Percentiles rank a stretch among this genome's conserved stretches.
phyloP scores from a whole-genome alignment of 177 flowering plant genomes.

The Vitis hybrid region DNA sequence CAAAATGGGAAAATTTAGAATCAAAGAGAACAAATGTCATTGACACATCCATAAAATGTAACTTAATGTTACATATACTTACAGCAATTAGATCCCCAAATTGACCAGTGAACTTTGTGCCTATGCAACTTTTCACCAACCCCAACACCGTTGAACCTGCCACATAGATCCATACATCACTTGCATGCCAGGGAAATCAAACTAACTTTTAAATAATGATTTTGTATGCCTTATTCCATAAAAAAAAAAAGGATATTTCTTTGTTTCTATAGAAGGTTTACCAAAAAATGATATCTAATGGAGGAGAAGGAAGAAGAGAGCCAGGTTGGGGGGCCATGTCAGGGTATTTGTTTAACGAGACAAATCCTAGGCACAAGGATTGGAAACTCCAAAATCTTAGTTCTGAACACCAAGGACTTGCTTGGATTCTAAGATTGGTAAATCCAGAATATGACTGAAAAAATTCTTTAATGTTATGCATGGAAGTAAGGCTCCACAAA shows the following conservation, averaged over 20 bases:
- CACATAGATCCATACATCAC: constrained; percentile 3
- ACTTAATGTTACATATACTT: constrained; percentile 23
- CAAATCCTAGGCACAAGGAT: too few relatives aligned
- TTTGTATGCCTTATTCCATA: background rate
- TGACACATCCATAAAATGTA: background rate
- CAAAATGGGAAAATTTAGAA: background rate
- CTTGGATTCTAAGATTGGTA: too few relatives aligned
- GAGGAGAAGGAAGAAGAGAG: too few relatives aligned
- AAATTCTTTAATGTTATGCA: too few relatives aligned
- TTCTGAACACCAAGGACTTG: too few relatives aligned
- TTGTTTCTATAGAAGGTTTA: too few relatives aligned
- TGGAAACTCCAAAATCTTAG: too few relatives aligned
- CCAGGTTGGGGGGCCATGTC: too few relatives aligned
- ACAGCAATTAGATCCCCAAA: constrained; percentile 92
- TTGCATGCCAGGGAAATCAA: background rate
- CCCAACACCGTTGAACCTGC: constrained; percentile 76
- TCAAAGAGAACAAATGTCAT: background rate
- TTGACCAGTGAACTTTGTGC: constrained; percentile 93
- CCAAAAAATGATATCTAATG: too few relatives aligned
- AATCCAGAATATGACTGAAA: too few relatives aligned
- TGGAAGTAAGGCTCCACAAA: too few relatives aligned
- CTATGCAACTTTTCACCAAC: constrained; percentile 84
- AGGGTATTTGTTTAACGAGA: too few relatives aligned
- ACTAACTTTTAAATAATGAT: background rate
- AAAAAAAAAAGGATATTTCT: background rate